phyloP scores from a whole-genome alignment of 768 basidiomycete species.

The Lyophyllum shimeji region DNA sequence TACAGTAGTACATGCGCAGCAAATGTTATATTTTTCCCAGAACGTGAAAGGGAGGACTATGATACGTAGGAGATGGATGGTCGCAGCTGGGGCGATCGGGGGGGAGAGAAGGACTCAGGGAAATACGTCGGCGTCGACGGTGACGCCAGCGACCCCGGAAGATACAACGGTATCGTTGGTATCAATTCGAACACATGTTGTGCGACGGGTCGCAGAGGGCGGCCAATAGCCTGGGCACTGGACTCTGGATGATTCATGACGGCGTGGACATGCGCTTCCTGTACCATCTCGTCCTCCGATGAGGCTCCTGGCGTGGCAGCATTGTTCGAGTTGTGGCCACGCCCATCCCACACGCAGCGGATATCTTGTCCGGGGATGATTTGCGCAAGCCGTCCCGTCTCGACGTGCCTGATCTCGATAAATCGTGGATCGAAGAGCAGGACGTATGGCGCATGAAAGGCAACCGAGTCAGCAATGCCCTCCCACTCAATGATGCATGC shows the following conservation, averaged over 20 bases:
- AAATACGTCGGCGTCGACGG: conserved; percentile 54
- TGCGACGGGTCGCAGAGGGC: conserved; percentile 45
- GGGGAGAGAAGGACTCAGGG: conserved; percentile 48
- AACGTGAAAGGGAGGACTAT: background rate
- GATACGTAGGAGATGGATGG: conserved; percentile 17
- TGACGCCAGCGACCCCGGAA: conserved; percentile 58
- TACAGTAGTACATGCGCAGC: conserved; percentile 9
- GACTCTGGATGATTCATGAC: conserved; percentile 68
- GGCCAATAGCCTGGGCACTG: conserved; percentile 37
- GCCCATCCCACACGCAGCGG: conserved; percentile 89
- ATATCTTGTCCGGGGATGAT: conserved; percentile 82
- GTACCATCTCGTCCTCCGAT: conserved; percentile 54
- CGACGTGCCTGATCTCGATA: conserved; percentile 86
- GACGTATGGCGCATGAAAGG: conserved; percentile 87
- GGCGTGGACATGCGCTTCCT: conserved; percentile 83
- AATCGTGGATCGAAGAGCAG: conserved; percentile 87
- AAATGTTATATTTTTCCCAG: background rate
- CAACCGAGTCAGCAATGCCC: conserved; percentile 84
- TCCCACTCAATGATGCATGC: conserved; percentile 90
- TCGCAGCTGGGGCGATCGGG: conserved; percentile 50
- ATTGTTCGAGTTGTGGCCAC: conserved; percentile 54
- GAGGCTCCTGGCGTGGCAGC: conserved; percentile 54
- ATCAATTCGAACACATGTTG: conserved; percentile 82
- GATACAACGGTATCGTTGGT: conserved; percentile 71
- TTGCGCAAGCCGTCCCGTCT: conserved; percentile 76